Conservation (phyloP, 495 filamentous ascomycete species). For the Penicillium verhagenii region DNA sequence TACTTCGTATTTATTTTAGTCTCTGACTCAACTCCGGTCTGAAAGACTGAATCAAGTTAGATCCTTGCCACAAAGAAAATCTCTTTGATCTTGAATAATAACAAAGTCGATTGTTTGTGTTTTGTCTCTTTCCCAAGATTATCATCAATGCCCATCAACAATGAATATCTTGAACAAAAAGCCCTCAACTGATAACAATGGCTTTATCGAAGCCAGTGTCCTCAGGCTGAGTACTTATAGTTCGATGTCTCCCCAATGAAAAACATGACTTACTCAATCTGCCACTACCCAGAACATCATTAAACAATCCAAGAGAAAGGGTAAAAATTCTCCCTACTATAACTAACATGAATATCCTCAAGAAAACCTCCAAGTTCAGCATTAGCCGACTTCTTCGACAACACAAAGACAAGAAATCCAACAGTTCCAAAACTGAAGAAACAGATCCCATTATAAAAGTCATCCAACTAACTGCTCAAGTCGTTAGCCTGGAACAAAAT, state of each 20-base stretch:
- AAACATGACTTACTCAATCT: background rate
- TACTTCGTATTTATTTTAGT: too few species aligned
- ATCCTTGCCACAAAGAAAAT: too few species aligned
- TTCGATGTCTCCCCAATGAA: background rate
- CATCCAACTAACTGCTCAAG: constrained; percentile 1
- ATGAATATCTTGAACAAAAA: background rate
- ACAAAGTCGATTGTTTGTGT: too few species aligned
- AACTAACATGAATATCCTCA: background rate
- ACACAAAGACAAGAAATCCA: background rate
- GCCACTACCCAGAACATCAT: background rate
- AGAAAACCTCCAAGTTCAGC: background rate
- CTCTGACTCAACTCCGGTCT: too few species aligned
- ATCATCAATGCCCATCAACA: background rate
- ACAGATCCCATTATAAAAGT: background rate
- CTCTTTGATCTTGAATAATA: too few species aligned
- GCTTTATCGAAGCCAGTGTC: background rate
- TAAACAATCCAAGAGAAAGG: background rate
- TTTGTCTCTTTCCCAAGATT: too few species aligned
- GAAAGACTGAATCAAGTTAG: too few species aligned
- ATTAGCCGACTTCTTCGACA: background rate
- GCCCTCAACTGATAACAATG: too few species aligned
- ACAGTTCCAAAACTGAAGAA: background rate
- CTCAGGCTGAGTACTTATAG: background rate
- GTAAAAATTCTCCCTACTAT: background rate
- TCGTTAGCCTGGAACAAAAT: constrained; percentile 5